Percentiles rank a stretch among this genome's conserved stretches.
Conservation (phyloP, 805 yeast species). For the Scheffersomyces stipitis region DNA sequence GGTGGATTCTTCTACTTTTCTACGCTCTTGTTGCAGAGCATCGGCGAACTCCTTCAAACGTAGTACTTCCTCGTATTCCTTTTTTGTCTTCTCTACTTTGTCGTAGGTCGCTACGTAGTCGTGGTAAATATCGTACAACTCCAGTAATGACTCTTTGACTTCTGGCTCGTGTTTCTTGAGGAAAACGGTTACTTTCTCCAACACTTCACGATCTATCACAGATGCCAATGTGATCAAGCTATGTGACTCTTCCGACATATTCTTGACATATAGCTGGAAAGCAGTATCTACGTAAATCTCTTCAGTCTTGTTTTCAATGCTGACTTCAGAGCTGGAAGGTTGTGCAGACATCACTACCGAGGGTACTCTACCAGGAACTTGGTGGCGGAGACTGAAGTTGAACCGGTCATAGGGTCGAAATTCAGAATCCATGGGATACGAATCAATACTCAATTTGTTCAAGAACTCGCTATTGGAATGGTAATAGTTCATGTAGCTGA, state of each 20-base stretch:
- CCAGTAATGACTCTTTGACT: slow-evolving; percentile 20
- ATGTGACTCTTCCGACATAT: slow-evolving; percentile 23
- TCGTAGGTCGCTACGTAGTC: slow-evolving; percentile 25
- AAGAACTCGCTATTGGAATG: slow-evolving; percentile 35
- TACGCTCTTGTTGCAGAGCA: slow-evolving; percentile 1
- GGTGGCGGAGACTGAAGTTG: neutral
- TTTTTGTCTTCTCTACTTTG: slow-evolving; percentile 27
- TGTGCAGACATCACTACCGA: neutral
- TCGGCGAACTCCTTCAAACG: slow-evolving; percentile 33
- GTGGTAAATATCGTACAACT: slow-evolving; percentile 20
- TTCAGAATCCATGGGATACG: slow-evolving; percentile 21
- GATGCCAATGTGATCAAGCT: slow-evolving; percentile 26
- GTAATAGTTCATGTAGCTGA: slow-evolving; percentile 35
- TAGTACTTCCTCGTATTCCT: slow-evolving; percentile 28
- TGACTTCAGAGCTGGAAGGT: neutral
- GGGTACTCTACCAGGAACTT: neutral
- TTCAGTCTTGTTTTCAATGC: neutral
- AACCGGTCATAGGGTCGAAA: slow-evolving; percentile 13
- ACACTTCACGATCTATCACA: slow-evolving; percentile 32
- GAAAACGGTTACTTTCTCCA: slow-evolving; percentile 33
- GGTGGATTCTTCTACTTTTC: neutral
- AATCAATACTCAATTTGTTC: slow-evolving; percentile 23
- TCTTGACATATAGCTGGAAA: slow-evolving; percentile 15
- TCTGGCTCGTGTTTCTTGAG: slow-evolving; percentile 38
- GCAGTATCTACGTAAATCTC: slow-evolving; percentile 5